phyloP scores from a whole-genome alignment of 352 stramenopile genomes.

The Globisporangium alternatum region DNA sequence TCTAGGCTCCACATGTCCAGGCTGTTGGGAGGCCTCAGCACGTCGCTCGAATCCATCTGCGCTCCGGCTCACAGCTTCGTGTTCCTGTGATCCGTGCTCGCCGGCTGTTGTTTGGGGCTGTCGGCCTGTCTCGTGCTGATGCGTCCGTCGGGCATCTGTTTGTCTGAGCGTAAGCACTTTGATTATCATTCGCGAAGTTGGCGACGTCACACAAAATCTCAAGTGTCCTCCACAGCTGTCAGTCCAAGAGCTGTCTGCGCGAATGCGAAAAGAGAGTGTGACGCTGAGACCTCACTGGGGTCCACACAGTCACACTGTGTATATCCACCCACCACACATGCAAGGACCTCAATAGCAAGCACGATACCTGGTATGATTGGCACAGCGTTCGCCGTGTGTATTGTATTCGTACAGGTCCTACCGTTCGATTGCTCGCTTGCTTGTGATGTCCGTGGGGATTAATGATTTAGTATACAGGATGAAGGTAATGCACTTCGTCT shows the following conservation, averaged over 20 bases:
- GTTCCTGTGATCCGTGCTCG: not conserved
- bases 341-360: not conserved
- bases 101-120: not conserved
- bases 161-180: too few relatives aligned
- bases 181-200: too few relatives aligned
- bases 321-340: not conserved
- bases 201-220: too few relatives aligned
- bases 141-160: too few relatives aligned
- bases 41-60: not conserved
- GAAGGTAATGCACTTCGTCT: not conserved
- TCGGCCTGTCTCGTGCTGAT: too few relatives aligned
- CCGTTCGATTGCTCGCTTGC: not conserved
- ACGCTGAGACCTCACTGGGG: too few relatives aligned
- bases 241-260: not conserved
- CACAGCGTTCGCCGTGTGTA: not conserved
- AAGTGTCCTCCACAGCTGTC: not conserved
- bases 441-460: not conserved
- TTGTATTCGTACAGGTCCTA: not conserved
- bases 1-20: not conserved
- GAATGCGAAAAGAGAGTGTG: too few relatives aligned
- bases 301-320: too few relatives aligned
- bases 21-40: not conserved
- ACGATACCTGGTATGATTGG: too few relatives aligned
- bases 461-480: not conserved
- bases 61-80: not conserved